Percentiles rank a stretch among this genome's conserved stretches.
These are phyloP conservation scores for Sutorius eximius DNA, from an alignment of 1,284 basidiomycete genomes.

Conservation along the genomic window DNA sequence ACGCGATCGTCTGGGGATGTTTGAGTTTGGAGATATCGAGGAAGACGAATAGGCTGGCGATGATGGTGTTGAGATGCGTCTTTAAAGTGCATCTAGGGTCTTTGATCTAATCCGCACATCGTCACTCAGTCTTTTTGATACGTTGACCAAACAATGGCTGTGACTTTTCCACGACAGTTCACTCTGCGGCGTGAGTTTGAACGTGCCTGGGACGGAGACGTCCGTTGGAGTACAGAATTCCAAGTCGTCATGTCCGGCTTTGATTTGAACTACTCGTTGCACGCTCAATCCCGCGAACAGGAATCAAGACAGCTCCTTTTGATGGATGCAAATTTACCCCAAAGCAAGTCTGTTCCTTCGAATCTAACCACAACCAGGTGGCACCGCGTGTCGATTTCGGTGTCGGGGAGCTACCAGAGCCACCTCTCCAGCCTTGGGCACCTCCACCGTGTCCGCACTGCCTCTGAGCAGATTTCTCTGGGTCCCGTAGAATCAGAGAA, in stretches of 20 bases:
- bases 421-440: conserved; percentile 45
- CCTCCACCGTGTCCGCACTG: conserved; percentile 40
- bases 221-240: conserved; percentile 9
- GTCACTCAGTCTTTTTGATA: conserved; percentile 3
- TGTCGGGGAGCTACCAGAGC: conserved; percentile 46
- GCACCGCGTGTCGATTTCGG: conserved; percentile 29
- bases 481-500: conserved; percentile 2
- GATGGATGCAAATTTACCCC: conserved; percentile 23
- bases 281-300: not conserved
- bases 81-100: conserved; percentile 14
- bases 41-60: conserved; percentile 52
- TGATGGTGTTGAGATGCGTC: conserved; percentile 13
- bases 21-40: conserved; percentile 84
- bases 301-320: not conserved
- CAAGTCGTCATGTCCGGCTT: conserved; percentile 1
- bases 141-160: not conserved
- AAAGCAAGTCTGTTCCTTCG: conserved; percentile 29
- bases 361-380: conserved; percentile 20
- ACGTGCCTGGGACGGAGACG: not conserved
- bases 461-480: conserved; percentile 27
- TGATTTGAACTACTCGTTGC: not conserved
- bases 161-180: not conserved
- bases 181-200: not conserved
- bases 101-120: conserved; percentile 18
- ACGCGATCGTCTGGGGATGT: conserved; percentile 77